Evolutionary conservation across 345 rosid genomes (phyloP).

Genomic region (Eucalyptus caleyi): DNA sequence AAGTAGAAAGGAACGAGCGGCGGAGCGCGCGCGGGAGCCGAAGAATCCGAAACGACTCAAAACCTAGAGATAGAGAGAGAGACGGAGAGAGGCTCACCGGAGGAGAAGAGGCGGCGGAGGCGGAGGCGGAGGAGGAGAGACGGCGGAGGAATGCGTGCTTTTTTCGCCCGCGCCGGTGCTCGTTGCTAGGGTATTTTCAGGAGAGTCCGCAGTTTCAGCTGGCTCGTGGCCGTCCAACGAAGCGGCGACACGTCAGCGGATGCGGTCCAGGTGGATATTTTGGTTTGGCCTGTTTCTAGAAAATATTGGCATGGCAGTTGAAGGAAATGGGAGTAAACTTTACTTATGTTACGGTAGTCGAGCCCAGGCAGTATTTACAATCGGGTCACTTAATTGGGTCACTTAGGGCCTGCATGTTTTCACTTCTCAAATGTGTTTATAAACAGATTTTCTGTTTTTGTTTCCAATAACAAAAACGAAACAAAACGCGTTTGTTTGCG

Average conservation of each 20-base stretch:
- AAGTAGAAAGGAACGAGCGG: not conserved
- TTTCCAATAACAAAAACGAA: no score
- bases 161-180: not conserved
- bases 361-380: not conserved
- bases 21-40: not conserved
- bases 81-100: conserved; percentile 27
- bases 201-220: not conserved
- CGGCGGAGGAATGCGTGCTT: conserved; percentile 6
- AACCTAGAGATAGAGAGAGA: not conserved
- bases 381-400: not conserved
- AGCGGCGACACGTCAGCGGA: not conserved
- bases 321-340: not conserved
- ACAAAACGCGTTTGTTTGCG: no score
- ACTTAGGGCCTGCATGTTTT: no score
- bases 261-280: not conserved
- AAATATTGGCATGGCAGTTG: not conserved
- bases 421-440: no score
- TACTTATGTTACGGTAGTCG: rapidly evolving
- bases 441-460: no score
- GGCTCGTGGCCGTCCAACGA: not conserved
- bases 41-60: not conserved
- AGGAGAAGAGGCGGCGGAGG: conserved; percentile 6
- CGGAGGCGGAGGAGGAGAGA: conserved; percentile 13
- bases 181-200: not conserved
- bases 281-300: not conserved